Base-by-base conservation (phyloP, 331 rosid genomes). In the Spiraea crenata region DNA sequence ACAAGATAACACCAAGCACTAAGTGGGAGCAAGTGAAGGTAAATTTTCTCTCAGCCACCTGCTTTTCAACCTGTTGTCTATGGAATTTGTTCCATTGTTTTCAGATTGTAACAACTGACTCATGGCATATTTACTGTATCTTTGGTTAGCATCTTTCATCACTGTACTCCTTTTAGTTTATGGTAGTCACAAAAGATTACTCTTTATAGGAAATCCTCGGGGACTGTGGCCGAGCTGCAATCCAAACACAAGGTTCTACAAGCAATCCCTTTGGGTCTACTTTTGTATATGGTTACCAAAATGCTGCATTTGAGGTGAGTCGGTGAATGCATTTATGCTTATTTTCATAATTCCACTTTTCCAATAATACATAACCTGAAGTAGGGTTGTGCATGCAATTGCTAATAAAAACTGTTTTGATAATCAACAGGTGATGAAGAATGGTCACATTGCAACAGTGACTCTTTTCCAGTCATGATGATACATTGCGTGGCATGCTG, bases 1-100 rank as follows among this genome's bases (percentile, higher is more conserved):
- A 75, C 38, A 78, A 73, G 74, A 91, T 95, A 76, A 83, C 90
- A 19, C 90, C 97, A 25, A 86, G 90, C 76, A 83, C 99, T 39
- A 91, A 88, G 80, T 95, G 99, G 99, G 99, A 91, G 65, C 93
- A 88, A 75, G 99, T 91, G 40, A 91, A 95, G 96, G 99, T 95
- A 78, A 73, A 41, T 15, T 10, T 49, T 5, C 25, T 15, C 45
- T 38, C 16, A 25, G 46, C 31, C 20, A 34, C 5, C 39, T 16
- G 25, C 45, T 54, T 44, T 55, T n/a, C 57, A 8, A 25, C 7
- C 58, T 44, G n/a, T 68, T 42, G 4, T 2, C 2, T 17, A 6
- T 54, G 31, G 4, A 8, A 14, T 5, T 40, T 37, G 77, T 25
- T 69, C 17, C n/a, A n/a, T n/a, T n/a, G n/a, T n/a, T n/a, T n/a